Evolutionary conservation across 1,139 yeast genomes (phyloP).

Genomic region (Saccharomyces hybrid): DNA sequence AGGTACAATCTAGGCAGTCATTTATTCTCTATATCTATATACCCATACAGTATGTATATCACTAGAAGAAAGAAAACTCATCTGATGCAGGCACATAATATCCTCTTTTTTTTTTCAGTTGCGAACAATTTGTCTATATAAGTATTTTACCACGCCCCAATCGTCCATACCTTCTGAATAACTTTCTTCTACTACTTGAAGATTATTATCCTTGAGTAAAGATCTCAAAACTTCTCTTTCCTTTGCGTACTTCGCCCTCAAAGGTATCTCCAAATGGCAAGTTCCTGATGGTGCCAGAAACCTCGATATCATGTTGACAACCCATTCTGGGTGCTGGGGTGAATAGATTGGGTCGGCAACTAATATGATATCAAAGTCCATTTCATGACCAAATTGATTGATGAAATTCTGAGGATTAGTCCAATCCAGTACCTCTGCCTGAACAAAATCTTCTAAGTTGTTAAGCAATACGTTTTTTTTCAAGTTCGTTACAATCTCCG

Average conservation of each 20-base stretch:
- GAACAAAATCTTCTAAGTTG: conserved; percentile 28
- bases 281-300: conserved; percentile 39
- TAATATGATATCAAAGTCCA: conserved; percentile 49
- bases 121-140: conserved; percentile 41
- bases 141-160: conserved; percentile 66
- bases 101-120: background rate
- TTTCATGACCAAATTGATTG: conserved; percentile 22
- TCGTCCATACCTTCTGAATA: conserved; percentile 71
- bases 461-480: conserved; percentile 50
- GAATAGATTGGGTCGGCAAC: conserved; percentile 89
- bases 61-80: too few relatives aligned
- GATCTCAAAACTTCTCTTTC: conserved; percentile 59
- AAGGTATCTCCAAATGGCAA: conserved; percentile 67
- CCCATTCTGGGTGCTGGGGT: conserved; percentile 67
- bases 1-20: background rate
- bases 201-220: conserved; percentile 37
- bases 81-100: background rate
- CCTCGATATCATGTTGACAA: conserved; percentile 47
- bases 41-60: background rate
- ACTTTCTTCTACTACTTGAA: conserved; percentile 28
- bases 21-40: background rate
- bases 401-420: conserved; percentile 43
- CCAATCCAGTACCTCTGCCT: conserved; percentile 71
- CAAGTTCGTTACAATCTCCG: conserved; percentile 67
- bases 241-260: conserved; percentile 55